A percentile compares a stretch with the other conserved stretches of the same genome.
Evolutionary conservation across 2,329 filamentous ascomycete genomes (phyloP).

Genomic region (Scedosporium aurantiacum): DNA sequence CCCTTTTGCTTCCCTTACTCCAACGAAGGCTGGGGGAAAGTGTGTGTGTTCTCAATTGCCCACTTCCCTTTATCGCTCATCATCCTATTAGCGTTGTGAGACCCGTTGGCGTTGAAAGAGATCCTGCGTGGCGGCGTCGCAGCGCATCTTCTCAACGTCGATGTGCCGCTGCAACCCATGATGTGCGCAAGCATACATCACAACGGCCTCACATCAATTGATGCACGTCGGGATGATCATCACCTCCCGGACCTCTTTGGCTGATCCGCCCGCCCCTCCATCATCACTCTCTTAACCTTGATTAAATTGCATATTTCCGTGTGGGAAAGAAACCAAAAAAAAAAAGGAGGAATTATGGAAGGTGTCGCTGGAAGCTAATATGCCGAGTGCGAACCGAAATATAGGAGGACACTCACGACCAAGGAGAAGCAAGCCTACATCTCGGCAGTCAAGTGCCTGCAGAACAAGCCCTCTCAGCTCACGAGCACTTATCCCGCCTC

Average conservation of each 20-base stretch:
- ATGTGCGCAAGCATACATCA: neutral
- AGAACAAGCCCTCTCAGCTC: constrained; percentile 10
- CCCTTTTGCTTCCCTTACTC: neutral
- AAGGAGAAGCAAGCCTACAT: constrained; percentile 15
- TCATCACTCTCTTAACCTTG: no score
- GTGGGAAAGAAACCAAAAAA: no score
- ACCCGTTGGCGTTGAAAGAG: neutral
- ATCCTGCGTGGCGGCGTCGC: neutral
- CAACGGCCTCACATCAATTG: neutral
- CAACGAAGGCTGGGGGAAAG: neutral
- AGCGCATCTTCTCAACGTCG: neutral
- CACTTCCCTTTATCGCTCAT: neutral
- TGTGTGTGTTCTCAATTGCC: neutral
- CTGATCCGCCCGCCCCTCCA: no score
- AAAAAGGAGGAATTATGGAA: no score
- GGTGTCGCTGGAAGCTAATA: neutral
- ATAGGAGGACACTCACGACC: constrained; percentile 11
- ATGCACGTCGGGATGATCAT: neutral
- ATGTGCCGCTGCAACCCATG: neutral
- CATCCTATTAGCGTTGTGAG: neutral
- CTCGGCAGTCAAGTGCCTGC: constrained; percentile 14
- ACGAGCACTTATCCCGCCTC: constrained; percentile 11
- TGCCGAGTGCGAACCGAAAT: neutral
- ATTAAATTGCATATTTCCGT: no score
- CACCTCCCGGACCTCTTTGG: neutral